Evolutionary conservation across 495 filamentous ascomycete genomes (phyloP).

Genomic region (Aspergillus homomorphus): DNA sequence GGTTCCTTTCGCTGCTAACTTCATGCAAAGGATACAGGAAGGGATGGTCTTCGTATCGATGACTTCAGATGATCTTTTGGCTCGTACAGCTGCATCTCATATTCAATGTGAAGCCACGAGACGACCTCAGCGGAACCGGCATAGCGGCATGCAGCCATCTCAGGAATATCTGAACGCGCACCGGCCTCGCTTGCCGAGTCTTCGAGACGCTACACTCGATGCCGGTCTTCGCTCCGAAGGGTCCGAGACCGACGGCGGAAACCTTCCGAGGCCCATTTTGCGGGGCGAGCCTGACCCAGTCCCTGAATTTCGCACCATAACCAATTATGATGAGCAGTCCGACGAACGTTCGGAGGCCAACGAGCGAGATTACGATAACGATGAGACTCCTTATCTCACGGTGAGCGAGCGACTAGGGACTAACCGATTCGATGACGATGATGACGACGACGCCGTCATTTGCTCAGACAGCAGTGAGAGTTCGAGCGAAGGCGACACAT

Average conservation of each 20-base stretch:
- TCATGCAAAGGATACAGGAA: conserved; percentile 60
- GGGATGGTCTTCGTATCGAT: conserved; percentile 92
- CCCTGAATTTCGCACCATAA: conserved; percentile 48
- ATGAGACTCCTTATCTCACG: conserved; percentile 18
- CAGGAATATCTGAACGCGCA: conserved; percentile 41
- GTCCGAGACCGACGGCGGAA: conserved; percentile 13
- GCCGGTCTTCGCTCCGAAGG: conserved; percentile 22
- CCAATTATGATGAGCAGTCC: conserved; percentile 46
- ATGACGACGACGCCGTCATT: conserved; percentile 36
- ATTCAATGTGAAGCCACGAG: conserved; percentile 57
- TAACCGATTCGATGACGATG: conserved; percentile 14
- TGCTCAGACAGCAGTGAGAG: conserved; percentile 52
- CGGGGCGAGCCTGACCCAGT: conserved; percentile 21
- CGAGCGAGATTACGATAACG: conserved; percentile 8
- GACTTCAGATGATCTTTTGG: conserved; percentile 70
- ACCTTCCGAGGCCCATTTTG: conserved; percentile 5
- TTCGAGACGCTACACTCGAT: conserved; percentile 25
- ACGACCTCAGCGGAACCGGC: conserved; percentile 28
- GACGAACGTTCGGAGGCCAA: conserved; percentile 32
- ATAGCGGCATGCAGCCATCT: conserved; percentile 33
- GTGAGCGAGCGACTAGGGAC: conserved; percentile 21
- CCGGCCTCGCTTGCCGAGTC: conserved; percentile 34
- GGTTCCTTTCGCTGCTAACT: conserved; percentile 7
- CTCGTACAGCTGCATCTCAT: conserved; percentile 70
- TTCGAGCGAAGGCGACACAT: conserved; percentile 36